phyloP scores from a whole-genome alignment of 2,329 filamentous ascomycete genomes.

The Teratosphaeria viscida region DNA sequence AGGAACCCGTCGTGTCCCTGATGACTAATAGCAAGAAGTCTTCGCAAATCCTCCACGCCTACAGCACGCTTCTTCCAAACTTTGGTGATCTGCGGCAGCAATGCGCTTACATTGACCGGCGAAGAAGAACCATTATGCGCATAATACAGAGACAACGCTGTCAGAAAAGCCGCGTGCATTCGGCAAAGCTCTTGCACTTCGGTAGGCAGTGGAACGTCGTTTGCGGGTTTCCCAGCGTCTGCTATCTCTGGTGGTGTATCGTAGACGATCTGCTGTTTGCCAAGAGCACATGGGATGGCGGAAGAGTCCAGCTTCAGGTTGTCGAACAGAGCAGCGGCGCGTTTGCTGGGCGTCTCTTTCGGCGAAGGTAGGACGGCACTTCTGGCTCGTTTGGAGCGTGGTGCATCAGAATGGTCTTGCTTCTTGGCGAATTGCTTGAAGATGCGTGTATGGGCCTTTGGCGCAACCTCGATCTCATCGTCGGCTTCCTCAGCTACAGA shows the following conservation, averaged over 20 bases:
- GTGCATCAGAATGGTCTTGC: slow-evolving; percentile 1
- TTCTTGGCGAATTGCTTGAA: slow-evolving; percentile 8
- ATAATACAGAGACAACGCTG: slow-evolving; percentile 39
- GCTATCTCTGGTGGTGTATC: slow-evolving; percentile 26
- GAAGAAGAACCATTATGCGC: slow-evolving; percentile 39
- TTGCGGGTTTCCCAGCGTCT: slow-evolving; percentile 7
- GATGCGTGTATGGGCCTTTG: slow-evolving; percentile 6
- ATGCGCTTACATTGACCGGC: slow-evolving; percentile 31
- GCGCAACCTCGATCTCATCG: slow-evolving; percentile 8
- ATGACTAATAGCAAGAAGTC: slow-evolving; percentile 32
- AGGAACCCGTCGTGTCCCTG: slow-evolving; percentile 11
- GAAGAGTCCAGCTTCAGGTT: slow-evolving; percentile 20
- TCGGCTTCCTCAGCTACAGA: slow-evolving; percentile 12
- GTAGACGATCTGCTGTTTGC: slow-evolving; percentile 11
- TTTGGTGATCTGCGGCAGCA: slow-evolving; percentile 32
- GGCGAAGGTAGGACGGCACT: slow-evolving; percentile 20
- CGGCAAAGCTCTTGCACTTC: slow-evolving; percentile 34
- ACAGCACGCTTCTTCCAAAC: slow-evolving; percentile 38
- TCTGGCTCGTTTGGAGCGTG: slow-evolving; percentile 24
- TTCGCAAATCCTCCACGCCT: slow-evolving; percentile 35
- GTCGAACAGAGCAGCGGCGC: slow-evolving; percentile 24
- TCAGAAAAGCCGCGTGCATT: slow-evolving; percentile 40
- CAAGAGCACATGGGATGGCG: slow-evolving; percentile 12
- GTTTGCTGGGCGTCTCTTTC: slow-evolving; percentile 26
- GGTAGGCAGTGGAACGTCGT: slow-evolving; percentile 24